Evolutionary conservation across 345 rosid species (phyloP).

Genomic region (Lepidium sativum): DNA sequence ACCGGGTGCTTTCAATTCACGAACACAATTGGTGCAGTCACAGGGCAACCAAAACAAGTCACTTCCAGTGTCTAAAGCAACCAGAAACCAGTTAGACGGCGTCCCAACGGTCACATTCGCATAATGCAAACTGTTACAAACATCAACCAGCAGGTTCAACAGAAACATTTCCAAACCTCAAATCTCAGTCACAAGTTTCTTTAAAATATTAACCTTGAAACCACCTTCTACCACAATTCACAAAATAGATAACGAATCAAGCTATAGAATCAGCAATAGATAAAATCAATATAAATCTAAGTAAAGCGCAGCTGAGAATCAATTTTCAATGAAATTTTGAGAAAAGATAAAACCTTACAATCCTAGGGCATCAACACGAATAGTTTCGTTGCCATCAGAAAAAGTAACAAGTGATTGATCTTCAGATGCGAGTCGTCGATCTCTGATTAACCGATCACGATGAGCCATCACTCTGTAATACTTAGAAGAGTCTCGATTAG

Average conservation of each 20-base stretch:
- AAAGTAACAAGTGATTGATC: conserved; percentile 56
- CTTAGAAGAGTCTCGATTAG: conserved; percentile 49
- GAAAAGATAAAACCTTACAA: conserved; percentile 40
- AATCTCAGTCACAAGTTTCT: neutral
- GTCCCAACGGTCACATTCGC: conserved; percentile 77
- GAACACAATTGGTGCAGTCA: conserved; percentile 57
- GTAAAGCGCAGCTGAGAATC: too few species aligned
- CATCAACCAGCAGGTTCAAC: neutral
- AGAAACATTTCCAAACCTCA: neutral
- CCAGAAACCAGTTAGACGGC: conserved; percentile 60
- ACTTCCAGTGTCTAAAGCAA: conserved; percentile 93
- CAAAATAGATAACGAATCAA: neutral
- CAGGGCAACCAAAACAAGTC: conserved; percentile 96
- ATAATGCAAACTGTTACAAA: conserved; percentile 64
- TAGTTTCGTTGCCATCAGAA: conserved; percentile 60
- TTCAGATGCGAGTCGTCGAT: conserved; percentile 50
- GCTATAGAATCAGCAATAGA: neutral
- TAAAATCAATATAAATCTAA: neutral
- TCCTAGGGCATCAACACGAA: conserved; percentile 44
- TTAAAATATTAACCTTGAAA: neutral
- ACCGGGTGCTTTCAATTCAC: conserved; percentile 22
- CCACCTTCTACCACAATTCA: neutral
- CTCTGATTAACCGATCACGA: conserved; percentile 62
- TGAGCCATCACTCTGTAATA: conserved; percentile 64
- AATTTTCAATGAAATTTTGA: neutral